Percentiles rank a stretch among this genome's conserved stretches.
Evolutionary conservation across 345 rosid species (phyloP).

Genomic region (Nephelium lappaceum): DNA sequence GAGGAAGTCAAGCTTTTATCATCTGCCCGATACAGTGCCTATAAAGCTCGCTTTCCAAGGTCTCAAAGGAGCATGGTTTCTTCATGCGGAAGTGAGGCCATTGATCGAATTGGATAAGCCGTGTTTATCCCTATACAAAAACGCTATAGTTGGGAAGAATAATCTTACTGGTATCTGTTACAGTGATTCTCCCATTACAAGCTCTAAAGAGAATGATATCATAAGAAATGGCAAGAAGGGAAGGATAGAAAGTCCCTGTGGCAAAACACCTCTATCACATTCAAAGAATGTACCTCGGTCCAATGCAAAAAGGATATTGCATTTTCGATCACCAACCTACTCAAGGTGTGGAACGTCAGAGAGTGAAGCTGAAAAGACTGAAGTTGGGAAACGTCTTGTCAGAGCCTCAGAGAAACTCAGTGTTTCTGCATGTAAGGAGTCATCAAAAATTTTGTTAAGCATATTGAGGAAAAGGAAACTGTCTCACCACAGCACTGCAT

Average conservation of each 20-base stretch:
- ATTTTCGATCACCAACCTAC: constrained; percentile 1
- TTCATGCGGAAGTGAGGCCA: constrained; percentile 33
- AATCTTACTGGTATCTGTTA: constrained; percentile 1
- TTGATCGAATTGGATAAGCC: constrained; percentile 21
- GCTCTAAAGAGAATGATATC: not conserved
- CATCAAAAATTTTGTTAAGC: constrained; percentile 27
- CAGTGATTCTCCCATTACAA: not conserved
- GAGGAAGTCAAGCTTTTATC: constrained; percentile 43
- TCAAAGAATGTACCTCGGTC: not conserved
- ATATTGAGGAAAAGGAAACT: constrained; percentile 31
- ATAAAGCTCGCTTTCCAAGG: constrained; percentile 50
- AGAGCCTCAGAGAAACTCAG: constrained; percentile 40
- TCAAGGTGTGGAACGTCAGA: constrained; percentile 10
- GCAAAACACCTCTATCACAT: constrained; percentile 5
- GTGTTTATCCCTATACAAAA: constrained; percentile 7
- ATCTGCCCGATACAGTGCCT: constrained; percentile 47
- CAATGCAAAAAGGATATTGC: constrained; percentile 14
- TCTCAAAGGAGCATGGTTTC: constrained; percentile 43
- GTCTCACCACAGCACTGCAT: constrained; percentile 6
- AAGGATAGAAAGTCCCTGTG: not conserved
- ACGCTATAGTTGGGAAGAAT: constrained; percentile 18
- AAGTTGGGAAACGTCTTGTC: constrained; percentile 49
- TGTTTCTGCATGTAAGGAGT: constrained; percentile 24
- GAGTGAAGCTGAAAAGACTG: constrained; percentile 12
- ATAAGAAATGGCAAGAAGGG: not conserved